These are phyloP conservation scores for Biscutella laevigata DNA, from an alignment of 441 rosid genomes.

Conservation along the genomic window DNA sequence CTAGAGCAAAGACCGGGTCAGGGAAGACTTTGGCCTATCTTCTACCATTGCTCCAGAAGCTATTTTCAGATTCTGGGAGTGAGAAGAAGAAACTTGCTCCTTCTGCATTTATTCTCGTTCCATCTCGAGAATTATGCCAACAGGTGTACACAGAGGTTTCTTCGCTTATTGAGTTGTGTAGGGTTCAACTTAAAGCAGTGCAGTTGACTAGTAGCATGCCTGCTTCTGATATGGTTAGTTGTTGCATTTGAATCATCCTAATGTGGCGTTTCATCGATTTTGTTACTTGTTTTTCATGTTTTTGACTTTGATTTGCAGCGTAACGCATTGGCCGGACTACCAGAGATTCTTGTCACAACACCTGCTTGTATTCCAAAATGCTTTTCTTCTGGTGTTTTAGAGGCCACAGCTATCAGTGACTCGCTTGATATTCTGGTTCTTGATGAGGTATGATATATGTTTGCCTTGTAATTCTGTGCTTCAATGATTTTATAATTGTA, in stretches of 20 bases:
- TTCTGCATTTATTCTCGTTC: slow-evolving; percentile 72
- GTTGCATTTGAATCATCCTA: background rate
- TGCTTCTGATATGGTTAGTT: slow-evolving; percentile 69
- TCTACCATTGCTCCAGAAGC: slow-evolving; percentile 79
- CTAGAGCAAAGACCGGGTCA: slow-evolving; percentile 80
- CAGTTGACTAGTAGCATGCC: slow-evolving; percentile 70
- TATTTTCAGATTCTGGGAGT: slow-evolving; percentile 36
- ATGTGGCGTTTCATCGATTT: background rate
- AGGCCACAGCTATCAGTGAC: slow-evolving; percentile 42
- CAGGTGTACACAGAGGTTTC: slow-evolving; percentile 58
- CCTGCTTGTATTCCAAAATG: slow-evolving; percentile 87
- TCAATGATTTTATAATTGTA: background rate
- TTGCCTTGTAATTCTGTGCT: background rate
- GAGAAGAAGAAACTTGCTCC: slow-evolving; percentile 58
- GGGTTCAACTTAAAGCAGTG: slow-evolving; percentile 64
- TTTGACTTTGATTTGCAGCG: slow-evolving; percentile 37
- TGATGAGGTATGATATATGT: slow-evolving; percentile 58
- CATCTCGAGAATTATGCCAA: slow-evolving; percentile 71
- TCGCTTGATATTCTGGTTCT: slow-evolving; percentile 80
- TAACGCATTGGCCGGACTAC: slow-evolving; percentile 61
- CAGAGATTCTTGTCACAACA: slow-evolving; percentile 71
- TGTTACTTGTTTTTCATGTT: background rate
- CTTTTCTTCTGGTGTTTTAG: slow-evolving; percentile 56
- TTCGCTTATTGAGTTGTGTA: slow-evolving; percentile 62
- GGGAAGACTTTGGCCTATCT: slow-evolving; percentile 88